Evolutionary conservation across 805 yeast genomes (phyloP).

Genomic region (Candida xiaguanensis): DNA sequence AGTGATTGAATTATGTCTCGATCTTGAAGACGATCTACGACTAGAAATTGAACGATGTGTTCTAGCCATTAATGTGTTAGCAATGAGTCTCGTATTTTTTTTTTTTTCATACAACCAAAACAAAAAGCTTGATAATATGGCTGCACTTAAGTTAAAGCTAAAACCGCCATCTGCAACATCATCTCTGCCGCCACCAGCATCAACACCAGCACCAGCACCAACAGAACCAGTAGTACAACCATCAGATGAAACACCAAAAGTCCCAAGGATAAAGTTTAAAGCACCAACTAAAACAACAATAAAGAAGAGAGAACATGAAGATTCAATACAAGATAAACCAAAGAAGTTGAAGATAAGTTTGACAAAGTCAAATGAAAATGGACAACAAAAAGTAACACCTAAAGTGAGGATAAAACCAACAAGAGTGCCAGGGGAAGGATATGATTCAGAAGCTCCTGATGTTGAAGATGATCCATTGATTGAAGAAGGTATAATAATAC

Average conservation of each 20-base stretch:
- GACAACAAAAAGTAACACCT: constrained; percentile 27
- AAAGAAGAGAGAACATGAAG: constrained; percentile 6
- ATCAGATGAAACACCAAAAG: constrained; percentile 6
- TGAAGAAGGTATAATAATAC: constrained; percentile 78
- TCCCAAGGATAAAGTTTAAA: constrained; percentile 17
- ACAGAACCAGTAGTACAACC: neutral
- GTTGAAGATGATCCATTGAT: constrained; percentile 90
- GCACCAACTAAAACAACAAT: constrained; percentile 14
- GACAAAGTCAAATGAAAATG: constrained; percentile 6
- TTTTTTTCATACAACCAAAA: neutral
- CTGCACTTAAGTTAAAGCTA: constrained; percentile 20
- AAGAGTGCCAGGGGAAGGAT: constrained; percentile 88
- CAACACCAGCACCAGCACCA: neutral
- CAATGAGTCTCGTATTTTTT: neutral
- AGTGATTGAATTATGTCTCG: constrained; percentile 30
- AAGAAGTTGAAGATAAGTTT: constrained; percentile 22
- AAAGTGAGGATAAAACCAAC: constrained; percentile 53
- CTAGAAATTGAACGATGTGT: constrained; percentile 6
- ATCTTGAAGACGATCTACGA: constrained; percentile 24
- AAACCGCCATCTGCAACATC: constrained; percentile 15
- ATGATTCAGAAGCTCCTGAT: constrained; percentile 95
- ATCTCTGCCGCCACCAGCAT: constrained; percentile 1
- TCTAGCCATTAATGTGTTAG: neutral
- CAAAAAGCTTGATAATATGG: too few relatives aligned
- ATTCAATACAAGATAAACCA: constrained; percentile 15